These are phyloP conservation scores for Elsinoe australis DNA, from an alignment of 2,329 filamentous ascomycete species.

Conservation along the genomic window DNA sequence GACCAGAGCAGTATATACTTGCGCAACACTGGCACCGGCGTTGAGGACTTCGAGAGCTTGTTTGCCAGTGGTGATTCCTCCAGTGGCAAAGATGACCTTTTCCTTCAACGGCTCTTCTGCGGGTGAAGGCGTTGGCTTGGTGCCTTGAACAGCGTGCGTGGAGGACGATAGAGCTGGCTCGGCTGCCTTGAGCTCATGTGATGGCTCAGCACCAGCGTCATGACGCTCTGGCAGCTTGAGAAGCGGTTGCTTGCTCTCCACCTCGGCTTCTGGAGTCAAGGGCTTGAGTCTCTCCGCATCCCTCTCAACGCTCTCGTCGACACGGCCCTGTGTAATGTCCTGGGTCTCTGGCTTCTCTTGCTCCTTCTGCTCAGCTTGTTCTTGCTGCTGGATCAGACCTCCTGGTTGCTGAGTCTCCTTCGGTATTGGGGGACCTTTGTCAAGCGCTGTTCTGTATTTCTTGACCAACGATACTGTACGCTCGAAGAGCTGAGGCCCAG, in stretches of 20 bases:
- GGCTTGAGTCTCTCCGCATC: constrained; percentile 30
- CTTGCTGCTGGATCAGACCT: constrained; percentile 5
- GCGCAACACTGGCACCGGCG: constrained; percentile 81
- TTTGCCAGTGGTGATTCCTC: constrained; percentile 81
- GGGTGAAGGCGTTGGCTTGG: constrained; percentile 18
- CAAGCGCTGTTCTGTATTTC: constrained; percentile 57
- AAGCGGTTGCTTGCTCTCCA: constrained; percentile 28
- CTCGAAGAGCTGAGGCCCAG: constrained; percentile 80
- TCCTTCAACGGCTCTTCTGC: constrained; percentile 33
- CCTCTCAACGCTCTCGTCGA: constrained; percentile 25
- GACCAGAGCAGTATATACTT: constrained; percentile 71
- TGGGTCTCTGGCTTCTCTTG: neutral
- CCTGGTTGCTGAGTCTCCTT: constrained; percentile 11
- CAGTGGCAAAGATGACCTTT: constrained; percentile 88
- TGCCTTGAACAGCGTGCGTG: constrained; percentile 14
- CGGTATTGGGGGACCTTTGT: constrained; percentile 35
- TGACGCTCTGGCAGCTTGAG: constrained; percentile 29
- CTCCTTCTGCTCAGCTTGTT: too few species aligned
- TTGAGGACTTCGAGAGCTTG: constrained; percentile 77
- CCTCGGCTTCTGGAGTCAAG: constrained; percentile 24
- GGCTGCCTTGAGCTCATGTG: constrained; percentile 11
- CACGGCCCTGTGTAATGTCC: constrained; percentile 6
- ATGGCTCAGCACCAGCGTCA: constrained; percentile 20
- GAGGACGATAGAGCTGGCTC: constrained; percentile 18
- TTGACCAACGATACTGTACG: constrained; percentile 70